Conservation (phyloP, 768 basidiomycete genomes). For the Leccinellum albellum region DNA sequence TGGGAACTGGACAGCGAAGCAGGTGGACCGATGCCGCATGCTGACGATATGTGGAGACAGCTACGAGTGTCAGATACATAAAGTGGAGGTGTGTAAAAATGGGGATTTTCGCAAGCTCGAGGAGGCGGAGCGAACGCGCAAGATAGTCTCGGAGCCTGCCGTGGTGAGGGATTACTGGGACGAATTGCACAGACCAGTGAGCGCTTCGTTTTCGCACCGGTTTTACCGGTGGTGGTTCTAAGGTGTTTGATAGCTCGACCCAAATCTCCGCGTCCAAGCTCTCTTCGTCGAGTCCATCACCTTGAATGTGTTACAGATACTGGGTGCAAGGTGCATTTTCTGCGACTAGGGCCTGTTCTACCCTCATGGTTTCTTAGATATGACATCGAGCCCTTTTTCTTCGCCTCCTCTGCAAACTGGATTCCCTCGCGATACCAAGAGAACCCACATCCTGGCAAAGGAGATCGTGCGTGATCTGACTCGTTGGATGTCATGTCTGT, state of each 20-base stretch:
- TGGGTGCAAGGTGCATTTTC: slow-evolving; percentile 34
- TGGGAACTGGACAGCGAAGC: slow-evolving; percentile 52
- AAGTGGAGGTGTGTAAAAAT: slow-evolving; percentile 14
- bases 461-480: slow-evolving; percentile 35
- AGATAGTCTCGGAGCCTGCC: slow-evolving; percentile 14
- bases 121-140: neutral
- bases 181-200: slow-evolving; percentile 25
- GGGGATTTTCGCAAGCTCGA: slow-evolving; percentile 17
- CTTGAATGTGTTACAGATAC: slow-evolving; percentile 30
- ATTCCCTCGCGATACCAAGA: slow-evolving; percentile 44
- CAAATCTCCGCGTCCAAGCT: slow-evolving; percentile 28
- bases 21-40: slow-evolving; percentile 37
- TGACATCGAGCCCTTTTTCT: slow-evolving; percentile 43
- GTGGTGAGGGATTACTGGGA: slow-evolving; percentile 25
- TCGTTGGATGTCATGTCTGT: neutral
- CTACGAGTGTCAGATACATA: slow-evolving; percentile 18
- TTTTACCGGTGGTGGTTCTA: neutral
- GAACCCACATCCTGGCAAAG: slow-evolving; percentile 17
- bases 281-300: slow-evolving; percentile 37
- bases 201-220: neutral
- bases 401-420: slow-evolving; percentile 40
- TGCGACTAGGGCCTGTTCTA: neutral
- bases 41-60: slow-evolving; percentile 15
- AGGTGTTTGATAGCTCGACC: slow-evolving; percentile 15
- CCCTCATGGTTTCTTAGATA: slow-evolving; percentile 29